A percentile compares a stretch with the other conserved stretches of the same genome.
Conservation (phyloP, 2,329 filamentous ascomycete genomes). For the Lachnellula cervina region DNA sequence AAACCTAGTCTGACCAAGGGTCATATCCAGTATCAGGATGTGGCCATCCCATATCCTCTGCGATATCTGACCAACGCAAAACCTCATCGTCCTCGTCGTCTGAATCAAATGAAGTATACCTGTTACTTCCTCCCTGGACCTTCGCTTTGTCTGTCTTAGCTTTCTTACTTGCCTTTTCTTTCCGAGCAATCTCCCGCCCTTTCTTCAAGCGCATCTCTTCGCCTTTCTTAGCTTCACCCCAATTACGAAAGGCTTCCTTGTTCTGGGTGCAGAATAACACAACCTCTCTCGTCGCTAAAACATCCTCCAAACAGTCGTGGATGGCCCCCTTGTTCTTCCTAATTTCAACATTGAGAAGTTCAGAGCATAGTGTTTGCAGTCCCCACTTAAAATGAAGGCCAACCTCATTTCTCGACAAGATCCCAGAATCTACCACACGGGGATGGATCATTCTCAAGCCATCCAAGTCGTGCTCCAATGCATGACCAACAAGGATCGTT, state of each 20-base stretch:
- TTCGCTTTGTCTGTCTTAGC: too few species aligned
- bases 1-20: conserved; percentile 19
- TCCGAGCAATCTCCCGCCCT: conserved; percentile 5
- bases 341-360: conserved; percentile 35
- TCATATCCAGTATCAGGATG: conserved; percentile 20
- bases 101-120: too few species aligned
- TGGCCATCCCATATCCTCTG: conserved; percentile 19
- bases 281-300: conserved; percentile 45
- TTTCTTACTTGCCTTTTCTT: too few species aligned
- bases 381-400: conserved; percentile 28
- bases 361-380: conserved; percentile 34
- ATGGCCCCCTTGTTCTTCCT: conserved; percentile 33
- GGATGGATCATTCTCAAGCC: conserved; percentile 40
- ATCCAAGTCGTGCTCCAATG: conserved; percentile 41
- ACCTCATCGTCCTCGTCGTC: not conserved
- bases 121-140: too few species aligned
- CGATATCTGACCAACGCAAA: conserved; percentile 18
- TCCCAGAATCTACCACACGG: conserved; percentile 40
- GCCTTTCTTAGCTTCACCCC: conserved; percentile 28
- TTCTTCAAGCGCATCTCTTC: conserved; percentile 15
- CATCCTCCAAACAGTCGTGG: conserved; percentile 46
- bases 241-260: conserved; percentile 32
- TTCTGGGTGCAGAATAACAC: conserved; percentile 42
- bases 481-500: conserved; percentile 46
- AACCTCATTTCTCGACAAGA: conserved; percentile 37